phyloP scores from a whole-genome alignment of 2,329 filamentous ascomycete species.

The Chrysoporthe austroafricana region DNA sequence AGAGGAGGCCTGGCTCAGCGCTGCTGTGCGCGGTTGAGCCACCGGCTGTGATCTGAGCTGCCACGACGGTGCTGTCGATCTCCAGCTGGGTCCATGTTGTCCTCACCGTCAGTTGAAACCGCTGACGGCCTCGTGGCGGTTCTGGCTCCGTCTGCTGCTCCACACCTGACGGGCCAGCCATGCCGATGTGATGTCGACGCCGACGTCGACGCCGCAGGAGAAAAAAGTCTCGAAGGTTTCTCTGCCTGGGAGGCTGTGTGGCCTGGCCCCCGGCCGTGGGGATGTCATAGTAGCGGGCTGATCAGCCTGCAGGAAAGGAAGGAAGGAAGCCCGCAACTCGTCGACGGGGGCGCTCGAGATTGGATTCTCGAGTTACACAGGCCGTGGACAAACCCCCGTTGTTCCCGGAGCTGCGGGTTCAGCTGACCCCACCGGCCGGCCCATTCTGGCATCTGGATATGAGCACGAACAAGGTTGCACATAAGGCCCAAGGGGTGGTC shows the following conservation, averaged over 20 bases:
- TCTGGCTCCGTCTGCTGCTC: background rate
- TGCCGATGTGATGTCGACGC: background rate
- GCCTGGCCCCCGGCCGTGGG: no score
- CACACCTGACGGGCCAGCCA: background rate
- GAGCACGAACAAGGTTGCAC: background rate
- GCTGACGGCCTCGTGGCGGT: background rate
- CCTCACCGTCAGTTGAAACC: no score
- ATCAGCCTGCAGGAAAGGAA: no score
- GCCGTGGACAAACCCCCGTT: background rate
- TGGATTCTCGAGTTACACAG: no score
- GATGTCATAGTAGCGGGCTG: no score
- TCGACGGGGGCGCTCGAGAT: no score
- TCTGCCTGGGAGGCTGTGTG: background rate
- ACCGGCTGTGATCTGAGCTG: background rate
- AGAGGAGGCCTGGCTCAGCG: slow-evolving; percentile 20
- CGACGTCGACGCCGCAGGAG: background rate
- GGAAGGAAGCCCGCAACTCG: no score
- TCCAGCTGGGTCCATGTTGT: no score
- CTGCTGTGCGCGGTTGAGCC: background rate
- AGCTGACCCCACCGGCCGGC: background rate
- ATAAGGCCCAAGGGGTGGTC: background rate
- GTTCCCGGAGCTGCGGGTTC: slow-evolving; percentile 1
- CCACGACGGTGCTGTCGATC: no score
- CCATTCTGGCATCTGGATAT: background rate
- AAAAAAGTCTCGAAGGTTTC: no score